Percentiles rank a stretch among this genome's conserved stretches.
Conservation (phyloP, 2,329 filamentous ascomycete genomes). For the Penicillium sp. region DNA sequence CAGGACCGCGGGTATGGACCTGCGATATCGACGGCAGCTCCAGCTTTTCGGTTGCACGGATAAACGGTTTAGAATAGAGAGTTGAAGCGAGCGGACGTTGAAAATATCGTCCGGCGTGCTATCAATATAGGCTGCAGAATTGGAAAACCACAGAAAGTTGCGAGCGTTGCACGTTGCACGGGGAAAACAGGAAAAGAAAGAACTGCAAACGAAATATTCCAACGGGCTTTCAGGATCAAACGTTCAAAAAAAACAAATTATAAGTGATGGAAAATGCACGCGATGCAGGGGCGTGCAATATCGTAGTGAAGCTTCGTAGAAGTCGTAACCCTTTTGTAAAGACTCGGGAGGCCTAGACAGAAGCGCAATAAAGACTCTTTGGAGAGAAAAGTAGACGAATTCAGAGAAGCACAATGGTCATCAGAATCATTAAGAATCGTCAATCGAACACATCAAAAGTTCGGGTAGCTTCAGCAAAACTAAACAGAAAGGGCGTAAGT, state of each 20-base stretch:
- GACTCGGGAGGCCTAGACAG: constrained; percentile 17
- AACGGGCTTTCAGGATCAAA: not conserved
- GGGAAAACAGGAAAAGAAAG: not conserved
- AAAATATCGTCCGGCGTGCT: constrained; percentile 22
- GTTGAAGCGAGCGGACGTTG: constrained; percentile 23
- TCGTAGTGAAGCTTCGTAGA: constrained; percentile 25
- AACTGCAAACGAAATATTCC: constrained; percentile 1
- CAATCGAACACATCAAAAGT: constrained; percentile 11
- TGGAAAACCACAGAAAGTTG: not conserved
- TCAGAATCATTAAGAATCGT: constrained; percentile 38
- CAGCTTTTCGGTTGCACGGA: constrained; percentile 75
- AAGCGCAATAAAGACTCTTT: constrained; percentile 14
- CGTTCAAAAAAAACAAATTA: not conserved
- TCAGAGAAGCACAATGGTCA: constrained; percentile 16
- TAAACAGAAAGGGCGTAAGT: constrained; percentile 5
- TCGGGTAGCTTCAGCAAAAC: constrained; percentile 4
- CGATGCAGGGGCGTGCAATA: constrained; percentile 29
- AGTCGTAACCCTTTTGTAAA: constrained; percentile 32
- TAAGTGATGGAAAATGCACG: constrained; percentile 20
- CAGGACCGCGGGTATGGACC: constrained; percentile 74
- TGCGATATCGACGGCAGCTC: constrained; percentile 85
- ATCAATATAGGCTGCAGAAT: constrained; percentile 2
- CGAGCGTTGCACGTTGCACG: constrained; percentile 18
- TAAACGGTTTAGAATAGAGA: constrained; percentile 29
- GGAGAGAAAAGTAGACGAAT: constrained; percentile 14